Percentiles rank a stretch among this genome's conserved stretches.
Evolutionary conservation across 495 filamentous ascomycete genomes (phyloP).

Genomic region (Pseudoneurospora amorphoporcata): DNA sequence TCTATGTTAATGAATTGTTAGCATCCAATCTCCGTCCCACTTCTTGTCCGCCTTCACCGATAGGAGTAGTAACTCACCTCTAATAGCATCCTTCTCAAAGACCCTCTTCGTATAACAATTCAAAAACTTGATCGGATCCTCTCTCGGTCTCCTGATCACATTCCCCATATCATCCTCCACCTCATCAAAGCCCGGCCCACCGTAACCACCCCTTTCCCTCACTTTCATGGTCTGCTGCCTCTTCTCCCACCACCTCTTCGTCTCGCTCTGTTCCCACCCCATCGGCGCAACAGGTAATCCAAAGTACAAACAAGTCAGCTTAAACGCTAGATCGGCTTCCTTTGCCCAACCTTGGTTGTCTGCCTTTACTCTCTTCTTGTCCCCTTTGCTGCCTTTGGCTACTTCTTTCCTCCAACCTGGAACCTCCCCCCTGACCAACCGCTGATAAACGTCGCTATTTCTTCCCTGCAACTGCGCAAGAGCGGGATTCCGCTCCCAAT

Average conservation of each 20-base stretch:
- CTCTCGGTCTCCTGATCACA: background rate
- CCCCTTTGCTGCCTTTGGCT: background rate
- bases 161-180: constrained; percentile 3
- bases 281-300: constrained; percentile 21
- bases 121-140: constrained; percentile 7
- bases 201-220: background rate
- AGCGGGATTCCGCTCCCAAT: constrained; percentile 2
- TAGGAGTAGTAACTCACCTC: background rate
- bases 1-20: background rate
- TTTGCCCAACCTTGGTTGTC: background rate
- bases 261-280: background rate
- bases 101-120: constrained; percentile 2
- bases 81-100: constrained; percentile 1
- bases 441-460: constrained; percentile 9
- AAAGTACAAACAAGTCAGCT: constrained; percentile 18
- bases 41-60: too few relatives aligned
- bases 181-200: background rate
- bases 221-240: background rate
- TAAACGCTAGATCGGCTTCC: constrained; percentile 13
- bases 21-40: too few relatives aligned
- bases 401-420: background rate
- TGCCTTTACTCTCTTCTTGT: background rate
- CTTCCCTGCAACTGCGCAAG: constrained; percentile 10
- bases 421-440: constrained; percentile 3
- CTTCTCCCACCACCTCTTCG: background rate